Conservation (phyloP, 768 basidiomycete species). For the Fomitopsis serialis region DNA sequence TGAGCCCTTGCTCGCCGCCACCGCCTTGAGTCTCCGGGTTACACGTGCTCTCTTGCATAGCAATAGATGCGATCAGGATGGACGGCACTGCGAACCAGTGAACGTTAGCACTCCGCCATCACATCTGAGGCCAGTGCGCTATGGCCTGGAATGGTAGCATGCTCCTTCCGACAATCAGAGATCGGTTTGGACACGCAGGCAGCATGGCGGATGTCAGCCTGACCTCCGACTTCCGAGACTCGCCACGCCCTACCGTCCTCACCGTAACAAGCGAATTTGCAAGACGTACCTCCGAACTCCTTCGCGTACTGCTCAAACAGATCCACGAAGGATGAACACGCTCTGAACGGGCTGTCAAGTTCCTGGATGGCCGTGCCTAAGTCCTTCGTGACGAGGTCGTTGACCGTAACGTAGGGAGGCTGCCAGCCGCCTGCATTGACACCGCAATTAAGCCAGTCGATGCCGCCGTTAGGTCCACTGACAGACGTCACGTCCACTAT, state of each 20-base stretch:
- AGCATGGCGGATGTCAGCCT: too few species aligned
- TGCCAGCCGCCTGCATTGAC: slow-evolving; percentile 60
- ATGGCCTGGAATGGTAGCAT: too few species aligned
- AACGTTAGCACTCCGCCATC: neutral
- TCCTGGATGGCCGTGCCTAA: slow-evolving; percentile 44
- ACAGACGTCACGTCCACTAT: slow-evolving; percentile 45
- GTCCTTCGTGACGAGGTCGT: slow-evolving; percentile 43
- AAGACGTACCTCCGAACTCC: slow-evolving; percentile 34
- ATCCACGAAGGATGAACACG: slow-evolving; percentile 45
- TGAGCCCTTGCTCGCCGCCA: slow-evolving; percentile 79
- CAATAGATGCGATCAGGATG: slow-evolving; percentile 79
- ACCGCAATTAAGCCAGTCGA: slow-evolving; percentile 78
- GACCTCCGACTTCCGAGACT: too few species aligned
- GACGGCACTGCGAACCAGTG: slow-evolving; percentile 44
- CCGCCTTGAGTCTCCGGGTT: slow-evolving; percentile 62
- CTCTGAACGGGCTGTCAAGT: slow-evolving; percentile 48
- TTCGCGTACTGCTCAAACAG: slow-evolving; percentile 57
- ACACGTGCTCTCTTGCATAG: slow-evolving; percentile 85
- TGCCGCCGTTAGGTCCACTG: slow-evolving; percentile 65
- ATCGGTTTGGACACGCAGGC: too few species aligned
- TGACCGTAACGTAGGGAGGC: slow-evolving; percentile 55
- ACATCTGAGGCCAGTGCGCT: too few species aligned
- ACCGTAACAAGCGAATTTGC: neutral
- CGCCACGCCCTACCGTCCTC: too few species aligned
- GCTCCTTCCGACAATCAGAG: too few species aligned